A percentile compares a stretch with the other conserved stretches of the same genome.
Evolutionary conservation across 2,329 filamentous ascomycete genomes (phyloP).

Genomic region (Monosporascus sp.): DNA sequence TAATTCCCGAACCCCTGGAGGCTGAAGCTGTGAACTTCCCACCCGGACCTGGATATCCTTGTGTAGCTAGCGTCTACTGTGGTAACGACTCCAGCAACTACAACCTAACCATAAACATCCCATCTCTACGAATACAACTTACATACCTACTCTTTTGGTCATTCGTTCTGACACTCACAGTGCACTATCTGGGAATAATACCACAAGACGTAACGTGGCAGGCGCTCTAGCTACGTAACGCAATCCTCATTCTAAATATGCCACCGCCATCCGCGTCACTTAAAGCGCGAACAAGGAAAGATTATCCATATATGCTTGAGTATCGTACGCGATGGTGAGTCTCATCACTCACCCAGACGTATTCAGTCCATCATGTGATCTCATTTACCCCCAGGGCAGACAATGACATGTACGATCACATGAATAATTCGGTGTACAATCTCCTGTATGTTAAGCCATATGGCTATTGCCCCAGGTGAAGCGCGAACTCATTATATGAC

Average conservation of each 20-base stretch:
- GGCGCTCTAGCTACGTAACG: no score
- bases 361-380: conserved; percentile 10
- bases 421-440: conserved; percentile 88
- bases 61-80: no score
- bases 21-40: no score
- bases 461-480: neutral
- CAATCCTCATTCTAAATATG: conserved; percentile 19
- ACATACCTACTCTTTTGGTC: no score
- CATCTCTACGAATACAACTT: no score
- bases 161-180: no score
- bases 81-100: no score
- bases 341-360: conserved; percentile 1
- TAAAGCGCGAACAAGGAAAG: conserved; percentile 59
- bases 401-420: conserved; percentile 92
- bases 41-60: no score
- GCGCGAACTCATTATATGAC: neutral
- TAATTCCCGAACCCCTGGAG: no score
- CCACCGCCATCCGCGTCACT: conserved; percentile 31
- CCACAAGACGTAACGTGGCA: no score
- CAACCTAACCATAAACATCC: no score
- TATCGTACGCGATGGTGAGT: conserved; percentile 81
- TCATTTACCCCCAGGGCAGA: conserved; percentile 58
- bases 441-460: conserved; percentile 51
- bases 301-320: conserved; percentile 75
- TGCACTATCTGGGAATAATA: no score